Base-by-base conservation (phyloP, 805 yeast genomes). In the Lachancea nothofagi region DNA sequence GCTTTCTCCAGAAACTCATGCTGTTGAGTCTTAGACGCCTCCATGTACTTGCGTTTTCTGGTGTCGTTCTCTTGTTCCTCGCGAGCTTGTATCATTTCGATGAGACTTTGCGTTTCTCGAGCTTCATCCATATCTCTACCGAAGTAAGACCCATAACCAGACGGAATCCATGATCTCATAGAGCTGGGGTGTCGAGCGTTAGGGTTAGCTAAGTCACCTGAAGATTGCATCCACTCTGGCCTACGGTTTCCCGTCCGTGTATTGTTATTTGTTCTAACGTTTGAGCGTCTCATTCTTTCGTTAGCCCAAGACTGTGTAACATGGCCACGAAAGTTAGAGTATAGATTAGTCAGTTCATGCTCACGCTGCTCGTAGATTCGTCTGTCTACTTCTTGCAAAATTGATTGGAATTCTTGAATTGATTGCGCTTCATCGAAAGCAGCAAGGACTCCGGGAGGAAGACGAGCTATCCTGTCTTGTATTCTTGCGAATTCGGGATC, bases 61-160 rank as follows among this genome's bases (percentile, higher is more conserved):
- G 40, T 29, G 40, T 55, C 62, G 12, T 47, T 48, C 28, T 59
- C 65, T 29, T 46, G 43, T 26, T 58, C 63, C 40, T 61, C 64
- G 17, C 63, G 47, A 23, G 50, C 55, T 44, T 61, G 61, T 33
- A 61, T 59, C 52, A 58, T 51, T 25, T 50, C 48, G n/a, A 61
- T 53, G 23, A 59, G 54, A 36, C 48, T 47, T 41, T 56, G 60
- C 6, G 63, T 61, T 14, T 51, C 44, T 24, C 42, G 50, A 27
- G 45, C 52, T 20, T 50, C 54, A 24, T 40, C 43, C 7, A 20
- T 7, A 19, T 19, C 35, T 22, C 26, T 21, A 18, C 24, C 28
- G 8, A 27, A 14, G 8, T 20, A 20, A 8, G 13, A 18, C 4
- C 18, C 18, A 18, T 12, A 31, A 5, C 14, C 14, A 3, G 34